Conservation (phyloP, 352 stramenopile genomes). For the Phytophthora pisi region DNA sequence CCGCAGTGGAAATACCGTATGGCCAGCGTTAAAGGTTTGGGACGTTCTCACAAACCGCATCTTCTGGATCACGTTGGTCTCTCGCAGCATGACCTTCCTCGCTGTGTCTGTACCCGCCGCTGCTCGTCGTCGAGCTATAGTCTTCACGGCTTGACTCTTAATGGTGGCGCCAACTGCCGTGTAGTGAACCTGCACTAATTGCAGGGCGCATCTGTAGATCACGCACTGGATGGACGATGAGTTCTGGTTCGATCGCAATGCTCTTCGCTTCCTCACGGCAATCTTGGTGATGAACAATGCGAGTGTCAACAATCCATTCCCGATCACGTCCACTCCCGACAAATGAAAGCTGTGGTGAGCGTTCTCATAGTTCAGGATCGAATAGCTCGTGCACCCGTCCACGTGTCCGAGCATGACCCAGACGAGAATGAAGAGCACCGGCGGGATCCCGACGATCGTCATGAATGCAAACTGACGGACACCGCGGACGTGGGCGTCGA, state of each 20-base stretch:
- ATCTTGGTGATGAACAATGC: constrained; percentile 31
- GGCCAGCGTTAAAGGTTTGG: neutral
- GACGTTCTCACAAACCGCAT: constrained; percentile 4
- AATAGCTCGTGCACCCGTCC: constrained; percentile 9
- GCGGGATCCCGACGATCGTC: constrained; percentile 21
- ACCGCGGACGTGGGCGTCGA: constrained; percentile 33
- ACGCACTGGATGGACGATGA: constrained; percentile 27
- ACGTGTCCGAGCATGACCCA: constrained; percentile 29
- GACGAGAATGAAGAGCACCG: constrained; percentile 19
- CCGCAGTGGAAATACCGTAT: constrained; percentile 1
- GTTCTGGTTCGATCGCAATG: constrained; percentile 1
- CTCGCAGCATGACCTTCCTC: neutral
- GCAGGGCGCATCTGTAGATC: constrained; percentile 12
- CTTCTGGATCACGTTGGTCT: constrained; percentile 22
- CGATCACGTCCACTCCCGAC: constrained; percentile 24
- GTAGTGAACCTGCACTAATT: neutral
- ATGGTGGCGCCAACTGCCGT: neutral
- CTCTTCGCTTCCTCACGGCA: constrained; percentile 21
- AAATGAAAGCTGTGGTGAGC: constrained; percentile 20
- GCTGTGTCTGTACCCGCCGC: neutral
- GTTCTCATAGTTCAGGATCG: constrained; percentile 21
- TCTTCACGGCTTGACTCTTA: neutral
- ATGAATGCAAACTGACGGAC: constrained; percentile 23
- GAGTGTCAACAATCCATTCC: constrained; percentile 35
- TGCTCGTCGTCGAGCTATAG: neutral